Evolutionary conservation across 2,329 filamentous ascomycete genomes (phyloP), one percentile per base, ranked within the genome.

Genomic region (Knoxdaviesia capensis): DNA sequence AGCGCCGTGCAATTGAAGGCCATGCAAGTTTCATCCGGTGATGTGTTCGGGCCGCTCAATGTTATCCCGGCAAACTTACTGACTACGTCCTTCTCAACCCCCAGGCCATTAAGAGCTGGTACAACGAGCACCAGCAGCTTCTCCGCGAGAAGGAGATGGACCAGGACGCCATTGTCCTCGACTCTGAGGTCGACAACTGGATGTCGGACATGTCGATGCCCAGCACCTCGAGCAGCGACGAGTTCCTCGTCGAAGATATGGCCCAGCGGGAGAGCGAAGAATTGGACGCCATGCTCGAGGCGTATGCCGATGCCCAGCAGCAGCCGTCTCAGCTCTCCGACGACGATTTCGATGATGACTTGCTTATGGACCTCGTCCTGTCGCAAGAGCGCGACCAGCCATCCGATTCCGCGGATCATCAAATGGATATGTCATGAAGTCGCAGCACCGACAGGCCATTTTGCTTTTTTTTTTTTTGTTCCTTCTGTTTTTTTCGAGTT

Each of bases 1-100:
- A 70, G 50, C 62, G 67, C 41, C 62, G 76, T 48, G 74, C 75
- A 30, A 73, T 76, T 3, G 75, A 80, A 50, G 73, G 77, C 49
- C 57, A 62, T 49, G 60, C 61, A 51, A 46, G 51, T 44, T 7
- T 8, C 9, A 9, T 6, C 20, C 6, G 37, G n/a, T 11, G 5
- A 33, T 10, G 10, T 32, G 7, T 32, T 10, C 3, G 20, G 20
- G 2, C 20, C 20, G 20, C 20, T 20, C 20, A 20, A 20, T 20
- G 20, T 20, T 20, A 20, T 20, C 20, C 20, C 20, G 20, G 20
- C 20, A 20, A 20, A 2, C 20, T 20, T 20, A 20, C 20, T 20
- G 20, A 20, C 20, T 20, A 20, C 20, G 20, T 20, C 20, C 20
- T 20, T 20, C 20, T 20, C 20, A 20, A 20, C 20, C 20, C 8